phyloP scores from a whole-genome alignment of 139 green algal species.

The Chlorella vulgaris region DNA sequence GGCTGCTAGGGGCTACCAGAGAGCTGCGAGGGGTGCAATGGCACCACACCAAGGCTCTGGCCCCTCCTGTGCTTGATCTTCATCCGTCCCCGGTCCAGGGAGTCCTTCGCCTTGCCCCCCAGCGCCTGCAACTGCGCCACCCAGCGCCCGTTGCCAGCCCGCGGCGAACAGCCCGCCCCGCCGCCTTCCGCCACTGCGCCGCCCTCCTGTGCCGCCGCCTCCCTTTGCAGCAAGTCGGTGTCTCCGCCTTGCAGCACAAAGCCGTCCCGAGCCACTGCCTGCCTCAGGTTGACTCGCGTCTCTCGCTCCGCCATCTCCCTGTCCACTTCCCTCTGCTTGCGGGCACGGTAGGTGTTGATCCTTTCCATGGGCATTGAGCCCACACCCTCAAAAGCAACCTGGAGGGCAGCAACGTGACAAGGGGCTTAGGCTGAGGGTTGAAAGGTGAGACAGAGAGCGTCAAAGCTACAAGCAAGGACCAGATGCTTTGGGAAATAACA shows the following conservation, averaged over 20 bases:
- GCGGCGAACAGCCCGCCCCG: too few species aligned
- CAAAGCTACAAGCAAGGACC: too few species aligned
- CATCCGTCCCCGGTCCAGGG: slow-evolving; percentile 18
- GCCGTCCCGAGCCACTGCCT: slow-evolving; percentile 26
- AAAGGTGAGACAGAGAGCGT: too few species aligned
- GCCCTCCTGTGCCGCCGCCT: neutral
- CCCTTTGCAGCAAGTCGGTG: neutral
- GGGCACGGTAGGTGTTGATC: slow-evolving; percentile 63
- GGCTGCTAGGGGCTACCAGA: too few species aligned
- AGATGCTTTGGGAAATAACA: too few species aligned
- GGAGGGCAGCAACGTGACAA: neutral
- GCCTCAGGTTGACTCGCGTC: slow-evolving; percentile 33
- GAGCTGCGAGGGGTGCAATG: neutral
- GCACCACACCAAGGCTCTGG: slow-evolving; percentile 16
- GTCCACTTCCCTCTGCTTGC: slow-evolving; percentile 56
- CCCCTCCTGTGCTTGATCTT: slow-evolving; percentile 1
- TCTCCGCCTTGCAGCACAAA: slow-evolving; percentile 26
- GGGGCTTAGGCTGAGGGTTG: neutral
- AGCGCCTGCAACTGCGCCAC: neutral
- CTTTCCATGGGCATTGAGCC: slow-evolving; percentile 65
- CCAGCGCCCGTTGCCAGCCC: neutral
- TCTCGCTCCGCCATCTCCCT: slow-evolving; percentile 50
- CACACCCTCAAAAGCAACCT: slow-evolving; percentile 33
- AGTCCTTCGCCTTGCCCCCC: slow-evolving; percentile 14
- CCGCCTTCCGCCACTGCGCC: neutral